Evolutionary conservation across 148 eudicot species (phyloP).

Genomic region (Amaranthus palmeri): DNA sequence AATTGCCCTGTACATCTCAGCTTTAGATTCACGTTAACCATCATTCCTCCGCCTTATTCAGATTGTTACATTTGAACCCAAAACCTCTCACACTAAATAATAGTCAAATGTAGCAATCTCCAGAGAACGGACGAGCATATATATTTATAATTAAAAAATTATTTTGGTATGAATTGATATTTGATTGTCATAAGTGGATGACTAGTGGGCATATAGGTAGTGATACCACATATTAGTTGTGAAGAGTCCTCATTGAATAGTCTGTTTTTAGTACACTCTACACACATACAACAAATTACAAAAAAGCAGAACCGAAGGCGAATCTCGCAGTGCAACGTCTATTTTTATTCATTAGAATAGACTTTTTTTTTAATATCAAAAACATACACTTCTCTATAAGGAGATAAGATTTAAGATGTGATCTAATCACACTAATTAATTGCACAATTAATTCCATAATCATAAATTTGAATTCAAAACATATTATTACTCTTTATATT

Average conservation of each 20-base stretch:
- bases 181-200: no score
- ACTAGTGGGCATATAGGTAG: no score
- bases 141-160: no score
- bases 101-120: no score
- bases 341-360: neutral
- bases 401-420: neutral
- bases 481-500: no score
- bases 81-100: no score
- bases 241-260: neutral
- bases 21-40: no score
- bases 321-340: slow-evolving; percentile 1
- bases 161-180: no score
- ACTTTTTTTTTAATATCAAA: neutral
- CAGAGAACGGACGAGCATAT: no score
- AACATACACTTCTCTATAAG: neutral
- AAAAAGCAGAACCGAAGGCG: neutral
- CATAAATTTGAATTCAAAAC: neutral
- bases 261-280: neutral
- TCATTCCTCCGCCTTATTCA: no score
- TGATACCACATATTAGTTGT: neutral
- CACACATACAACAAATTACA: neutral
- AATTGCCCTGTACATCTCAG: no score
- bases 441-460: neutral
- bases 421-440: neutral
- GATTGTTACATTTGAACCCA: no score